Percentiles rank a stretch among this genome's conserved stretches.
Evolutionary conservation across 139 green algal genomes (phyloP).

Genomic region (Nannochloris sp.): DNA sequence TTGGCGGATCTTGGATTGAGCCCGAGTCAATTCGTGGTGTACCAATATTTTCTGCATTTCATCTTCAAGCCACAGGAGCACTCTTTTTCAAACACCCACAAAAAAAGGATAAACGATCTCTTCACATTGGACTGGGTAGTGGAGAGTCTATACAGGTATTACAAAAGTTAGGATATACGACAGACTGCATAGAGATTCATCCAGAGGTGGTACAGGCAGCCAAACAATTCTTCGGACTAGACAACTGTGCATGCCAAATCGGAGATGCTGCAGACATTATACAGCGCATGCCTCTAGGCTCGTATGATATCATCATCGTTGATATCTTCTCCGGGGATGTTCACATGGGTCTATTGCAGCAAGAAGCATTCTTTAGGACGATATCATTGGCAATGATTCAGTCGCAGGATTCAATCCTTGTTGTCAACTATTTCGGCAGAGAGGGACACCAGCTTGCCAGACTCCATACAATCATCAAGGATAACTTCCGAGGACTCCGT

Average conservation of each 20-base stretch:
- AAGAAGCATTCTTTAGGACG: background rate
- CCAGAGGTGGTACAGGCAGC: slow-evolving; percentile 7
- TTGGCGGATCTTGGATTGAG: slow-evolving; percentile 4
- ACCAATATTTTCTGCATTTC: slow-evolving; percentile 7
- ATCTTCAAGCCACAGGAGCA: slow-evolving; percentile 1
- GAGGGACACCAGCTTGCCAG: background rate
- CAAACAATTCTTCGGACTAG: background rate
- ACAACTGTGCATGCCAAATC: background rate
- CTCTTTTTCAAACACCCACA: slow-evolving; percentile 1
- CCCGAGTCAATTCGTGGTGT: background rate
- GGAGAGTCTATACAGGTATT: slow-evolving; percentile 1
- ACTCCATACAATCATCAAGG: background rate
- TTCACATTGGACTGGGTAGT: slow-evolving; percentile 7
- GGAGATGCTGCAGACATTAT: background rate
- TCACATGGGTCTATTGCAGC: background rate
- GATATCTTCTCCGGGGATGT: slow-evolving; percentile 10
- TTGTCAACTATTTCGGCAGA: background rate
- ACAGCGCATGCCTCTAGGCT: background rate
- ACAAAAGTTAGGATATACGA: background rate
- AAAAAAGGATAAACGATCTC: background rate
- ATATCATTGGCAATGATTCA: background rate
- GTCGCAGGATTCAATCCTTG: background rate
- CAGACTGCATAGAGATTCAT: slow-evolving; percentile 6
- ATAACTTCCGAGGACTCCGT: background rate
- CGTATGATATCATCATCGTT: slow-evolving; percentile 9